These are phyloP conservation scores for Aspergillus ochraceoroseus DNA, from an alignment of 2,329 filamentous ascomycete species.

Conservation along the genomic window DNA sequence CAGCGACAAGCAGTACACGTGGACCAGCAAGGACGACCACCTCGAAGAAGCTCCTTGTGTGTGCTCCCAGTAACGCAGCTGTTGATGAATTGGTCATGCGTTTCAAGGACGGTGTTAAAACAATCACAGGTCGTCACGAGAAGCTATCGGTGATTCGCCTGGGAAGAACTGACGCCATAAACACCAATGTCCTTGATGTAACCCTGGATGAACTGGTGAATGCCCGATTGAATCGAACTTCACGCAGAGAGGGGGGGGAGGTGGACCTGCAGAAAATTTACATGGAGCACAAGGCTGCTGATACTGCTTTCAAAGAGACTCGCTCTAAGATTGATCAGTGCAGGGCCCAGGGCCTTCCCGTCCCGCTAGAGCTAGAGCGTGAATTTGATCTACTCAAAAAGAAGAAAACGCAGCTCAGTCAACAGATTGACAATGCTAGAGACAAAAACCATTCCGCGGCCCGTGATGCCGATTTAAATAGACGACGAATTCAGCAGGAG, in stretches of 20 bases:
- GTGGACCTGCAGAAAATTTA: conserved; percentile 64
- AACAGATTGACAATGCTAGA: conserved; percentile 79
- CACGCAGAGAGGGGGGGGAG: conserved; percentile 43
- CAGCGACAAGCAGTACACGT: conserved; percentile 34
- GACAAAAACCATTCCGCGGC: conserved; percentile 76
- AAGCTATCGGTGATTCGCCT: conserved; percentile 85
- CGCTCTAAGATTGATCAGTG: conserved; percentile 66
- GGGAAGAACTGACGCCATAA: conserved; percentile 88
- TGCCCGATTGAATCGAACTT: conserved; percentile 55
- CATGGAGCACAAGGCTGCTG: conserved; percentile 56
- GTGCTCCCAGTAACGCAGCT: conserved; percentile 96
- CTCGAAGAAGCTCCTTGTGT: conserved; percentile 85
- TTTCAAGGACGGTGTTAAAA: conserved; percentile 81
- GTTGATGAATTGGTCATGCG: conserved; percentile 94
- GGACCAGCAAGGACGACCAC: conserved; percentile 34
- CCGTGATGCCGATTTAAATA: conserved; percentile 79
- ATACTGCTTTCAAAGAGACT: conserved; percentile 64
- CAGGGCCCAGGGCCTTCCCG: conserved; percentile 48
- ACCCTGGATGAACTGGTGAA: conserved; percentile 90
- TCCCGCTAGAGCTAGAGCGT: conserved; percentile 56
- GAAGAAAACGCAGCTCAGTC: conserved; percentile 69
- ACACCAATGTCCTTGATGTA: conserved; percentile 79
- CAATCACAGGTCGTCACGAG: conserved; percentile 63
- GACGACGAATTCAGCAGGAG: conserved; percentile 79
- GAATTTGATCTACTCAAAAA: conserved; percentile 74